Base-by-base conservation (phyloP, 129 eudicot genomes). In the Chrysanthemum lavandulifolium region DNA sequence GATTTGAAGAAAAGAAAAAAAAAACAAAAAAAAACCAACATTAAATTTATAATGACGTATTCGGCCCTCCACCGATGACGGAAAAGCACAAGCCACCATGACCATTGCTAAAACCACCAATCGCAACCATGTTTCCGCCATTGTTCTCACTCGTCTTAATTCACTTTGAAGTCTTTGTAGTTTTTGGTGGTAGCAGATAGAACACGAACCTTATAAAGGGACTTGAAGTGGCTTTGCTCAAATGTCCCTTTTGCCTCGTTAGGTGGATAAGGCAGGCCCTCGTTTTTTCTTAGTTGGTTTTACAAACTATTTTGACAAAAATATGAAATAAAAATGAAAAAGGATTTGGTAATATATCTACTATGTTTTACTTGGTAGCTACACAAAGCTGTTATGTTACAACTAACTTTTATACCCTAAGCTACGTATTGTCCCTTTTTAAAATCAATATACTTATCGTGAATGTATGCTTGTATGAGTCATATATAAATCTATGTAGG, bases 31-130 rank as follows among this genome's bases (percentile, higher is more conserved):
- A 13, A 50, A 31, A 80, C 97, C 54, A 69, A 88, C 97, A 81
- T 91, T 83, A 73, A 91, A 91, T 45, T 91, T 88, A 79, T 91
- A 91, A 57, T 82, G 82, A 11, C 86, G 96, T 74, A 84, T 67
- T 13, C 81, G 77, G 43, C 87, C 82, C 65, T 91, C 84, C 14
- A 86, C 88, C 66, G 75, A 23, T 10, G 76, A 61, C 0, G 88
- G 90, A 5, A 78, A 74, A 53, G 80, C 21, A 77, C 81, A 88
- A 47, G 82, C 61, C 21, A 83, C 15, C 23, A 91, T 5, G 71
- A 81, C 55, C 76, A 82, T 61, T 0, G 78, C 78, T 13, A 78
- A 61, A 5, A 43, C 76, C 61, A 52, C 74, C 65, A 61, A 81
- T 65, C 73, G 69, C 73, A 79, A 80, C 76, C 80, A 60, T 69